These are phyloP conservation scores for Chloropicon primus DNA, from an alignment of 139 green algal genomes.

Conservation along the genomic window DNA sequence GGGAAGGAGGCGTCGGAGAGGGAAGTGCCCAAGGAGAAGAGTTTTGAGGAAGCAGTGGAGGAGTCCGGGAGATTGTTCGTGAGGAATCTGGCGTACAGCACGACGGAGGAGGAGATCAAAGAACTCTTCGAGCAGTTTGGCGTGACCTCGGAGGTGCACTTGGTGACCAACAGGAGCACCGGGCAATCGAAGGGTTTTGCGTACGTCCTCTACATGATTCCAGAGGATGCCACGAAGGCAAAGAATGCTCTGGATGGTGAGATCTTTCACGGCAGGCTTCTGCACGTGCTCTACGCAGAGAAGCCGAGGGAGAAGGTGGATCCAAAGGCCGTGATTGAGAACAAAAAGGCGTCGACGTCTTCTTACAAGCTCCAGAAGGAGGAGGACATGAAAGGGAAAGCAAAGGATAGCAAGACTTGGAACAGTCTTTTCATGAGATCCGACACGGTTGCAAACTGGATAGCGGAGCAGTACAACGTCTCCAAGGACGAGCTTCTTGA, in stretches of 20 bases:
- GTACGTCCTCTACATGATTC: slow-evolving; percentile 62
- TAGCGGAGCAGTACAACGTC: slow-evolving; percentile 77
- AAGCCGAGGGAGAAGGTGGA: slow-evolving; percentile 14
- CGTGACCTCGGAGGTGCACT: slow-evolving; percentile 66
- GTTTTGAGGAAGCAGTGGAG: neutral
- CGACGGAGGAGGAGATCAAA: slow-evolving; percentile 71
- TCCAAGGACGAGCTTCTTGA: slow-evolving; percentile 80
- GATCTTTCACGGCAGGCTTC: slow-evolving; percentile 49
- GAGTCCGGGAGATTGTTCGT: slow-evolving; percentile 3
- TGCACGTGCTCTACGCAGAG: slow-evolving; percentile 81
- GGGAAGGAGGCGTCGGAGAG: neutral
- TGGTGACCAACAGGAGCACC: slow-evolving; percentile 71
- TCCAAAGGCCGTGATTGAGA: neutral
- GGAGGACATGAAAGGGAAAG: slow-evolving; percentile 51
- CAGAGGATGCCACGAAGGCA: slow-evolving; percentile 27
- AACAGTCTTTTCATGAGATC: slow-evolving; percentile 94
- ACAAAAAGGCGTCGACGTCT: slow-evolving; percentile 2
- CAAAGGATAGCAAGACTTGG: slow-evolving; percentile 68
- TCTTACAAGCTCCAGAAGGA: slow-evolving; percentile 56
- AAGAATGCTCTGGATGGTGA: neutral
- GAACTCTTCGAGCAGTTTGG: slow-evolving; percentile 61
- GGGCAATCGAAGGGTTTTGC: slow-evolving; percentile 70
- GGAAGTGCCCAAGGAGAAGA: slow-evolving; percentile 11
- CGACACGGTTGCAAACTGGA: slow-evolving; percentile 84
- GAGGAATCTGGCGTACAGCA: slow-evolving; percentile 2